Evolutionary conservation across 257 asterid genomes (phyloP).

Genomic region (Primulina tabacum): DNA sequence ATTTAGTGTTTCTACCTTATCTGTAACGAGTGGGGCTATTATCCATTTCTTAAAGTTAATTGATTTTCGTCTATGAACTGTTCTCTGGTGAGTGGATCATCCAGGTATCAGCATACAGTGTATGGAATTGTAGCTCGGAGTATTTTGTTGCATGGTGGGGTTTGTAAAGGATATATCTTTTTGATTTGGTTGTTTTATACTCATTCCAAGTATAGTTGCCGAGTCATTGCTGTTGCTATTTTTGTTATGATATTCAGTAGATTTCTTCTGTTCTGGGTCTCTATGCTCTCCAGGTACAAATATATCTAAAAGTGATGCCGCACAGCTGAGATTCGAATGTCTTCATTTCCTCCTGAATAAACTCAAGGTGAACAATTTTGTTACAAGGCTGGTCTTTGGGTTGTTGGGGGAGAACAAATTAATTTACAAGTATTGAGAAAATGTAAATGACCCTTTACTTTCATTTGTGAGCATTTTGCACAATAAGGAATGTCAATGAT

Average conservation of each 20-base stretch:
- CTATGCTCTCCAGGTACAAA: conserved; percentile 56
- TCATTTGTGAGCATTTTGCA: too few species aligned
- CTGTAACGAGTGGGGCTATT: neutral
- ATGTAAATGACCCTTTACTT: too few species aligned
- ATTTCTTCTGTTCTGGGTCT: conserved; percentile 9
- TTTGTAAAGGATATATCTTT: conserved; percentile 11
- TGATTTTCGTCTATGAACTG: neutral
- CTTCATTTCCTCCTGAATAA: conserved; percentile 61
- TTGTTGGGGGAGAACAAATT: too few species aligned
- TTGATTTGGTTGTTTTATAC: conserved; percentile 12
- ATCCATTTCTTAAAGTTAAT: neutral
- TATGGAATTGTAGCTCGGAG: neutral
- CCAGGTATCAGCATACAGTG: neutral
- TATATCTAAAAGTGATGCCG: conserved; percentile 76
- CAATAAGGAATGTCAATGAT: too few species aligned
- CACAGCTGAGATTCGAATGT: conserved; percentile 61
- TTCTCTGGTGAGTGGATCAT: neutral
- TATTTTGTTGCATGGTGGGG: neutral
- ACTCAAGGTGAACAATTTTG: conserved; percentile 55
- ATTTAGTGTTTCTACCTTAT: neutral
- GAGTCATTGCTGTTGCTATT: neutral
- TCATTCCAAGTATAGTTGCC: conserved; percentile 7
- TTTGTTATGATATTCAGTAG: conserved; percentile 14
- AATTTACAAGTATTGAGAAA: too few species aligned
- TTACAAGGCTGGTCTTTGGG: neutral